Base-by-base conservation (phyloP, 768 basidiomycete genomes). In the Termitomyces sp. region DNA sequence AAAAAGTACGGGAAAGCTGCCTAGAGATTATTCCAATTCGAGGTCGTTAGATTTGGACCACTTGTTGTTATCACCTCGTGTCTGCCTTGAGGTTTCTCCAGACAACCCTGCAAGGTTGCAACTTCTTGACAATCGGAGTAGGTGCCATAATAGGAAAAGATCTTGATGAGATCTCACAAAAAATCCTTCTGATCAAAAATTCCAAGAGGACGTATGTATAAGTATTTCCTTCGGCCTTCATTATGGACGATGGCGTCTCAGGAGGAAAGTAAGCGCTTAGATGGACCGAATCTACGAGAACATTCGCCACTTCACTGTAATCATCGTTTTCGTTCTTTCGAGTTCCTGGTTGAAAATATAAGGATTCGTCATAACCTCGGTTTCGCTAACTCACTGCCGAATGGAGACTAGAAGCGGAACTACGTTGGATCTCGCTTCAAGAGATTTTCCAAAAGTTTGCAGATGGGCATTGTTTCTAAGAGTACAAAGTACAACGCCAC, bases 1-100 rank as follows among this genome's bases (percentile, higher is more conserved):
- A 65, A 67, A 61, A 68, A 70, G 56, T 57, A 45, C 38, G 55
- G 24, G 58, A 24, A 59, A 55, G 53, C 49, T 53, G 55, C 44
- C 61, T 46, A 45, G 48, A 54, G 45, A 51, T 46, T 61, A 57
- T 69, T 67, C 68, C 70, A 57, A 65, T 67, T 63, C 52, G 62
- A 69, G 71, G 49, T 61, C 66, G 68, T 67, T 57, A 51, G 64
- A 70, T 39, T 67, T 33, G 54, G 59, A 65, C 66, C 60, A 57
- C 64, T 65, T 62, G 62, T 65, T 74, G 71, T 65, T 70, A 68
- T 72, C 72, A 74, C 74, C 67, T 73, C 69, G 64, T 69, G 66
- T 65, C 63, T 45, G 64, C 69, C 70, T 69, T 71, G 66, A 70
- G 71, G 69, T 55, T 45, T 28, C 42, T 45, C 35, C n/a, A n/a